Evolutionary conservation across 345 rosid genomes (phyloP).

Genomic region (Microthlaspi erraticum): DNA sequence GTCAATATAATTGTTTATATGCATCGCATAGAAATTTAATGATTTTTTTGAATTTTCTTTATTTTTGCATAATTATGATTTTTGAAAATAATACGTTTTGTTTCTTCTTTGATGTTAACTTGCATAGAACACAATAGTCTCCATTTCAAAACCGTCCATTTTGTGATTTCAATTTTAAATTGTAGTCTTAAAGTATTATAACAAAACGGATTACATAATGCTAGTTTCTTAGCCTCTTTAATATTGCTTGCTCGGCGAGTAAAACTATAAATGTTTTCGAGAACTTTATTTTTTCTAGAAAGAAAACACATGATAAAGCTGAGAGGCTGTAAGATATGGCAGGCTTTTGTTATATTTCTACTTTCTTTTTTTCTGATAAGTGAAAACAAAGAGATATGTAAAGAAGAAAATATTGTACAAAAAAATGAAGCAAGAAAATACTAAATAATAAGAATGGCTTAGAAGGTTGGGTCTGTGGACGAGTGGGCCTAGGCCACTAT

Average conservation of each 20-base stretch:
- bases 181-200: background rate
- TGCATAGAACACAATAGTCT: slow-evolving; percentile 12
- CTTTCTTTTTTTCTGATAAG: slow-evolving; percentile 26
- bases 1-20: background rate
- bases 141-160: slow-evolving; percentile 15
- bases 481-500: slow-evolving; percentile 51
- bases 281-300: background rate
- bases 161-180: background rate
- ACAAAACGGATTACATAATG: background rate
- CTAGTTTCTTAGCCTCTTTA: background rate
- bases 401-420: background rate
- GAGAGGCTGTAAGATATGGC: slow-evolving; percentile 36
- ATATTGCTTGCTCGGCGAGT: slow-evolving; percentile 21
- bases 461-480: slow-evolving; percentile 44
- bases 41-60: background rate
- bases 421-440: background rate
- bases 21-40: background rate
- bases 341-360: slow-evolving; percentile 34
- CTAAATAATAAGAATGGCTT: slow-evolving; percentile 21
- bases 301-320: slow-evolving; percentile 39
- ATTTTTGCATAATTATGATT: slow-evolving; percentile 6
- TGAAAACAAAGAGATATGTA: background rate
- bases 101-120: background rate
- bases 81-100: slow-evolving; percentile 9
- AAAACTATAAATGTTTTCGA: background rate